Evolutionary conservation across 345 rosid genomes (phyloP).

Genomic region (Camelina sativa): DNA sequence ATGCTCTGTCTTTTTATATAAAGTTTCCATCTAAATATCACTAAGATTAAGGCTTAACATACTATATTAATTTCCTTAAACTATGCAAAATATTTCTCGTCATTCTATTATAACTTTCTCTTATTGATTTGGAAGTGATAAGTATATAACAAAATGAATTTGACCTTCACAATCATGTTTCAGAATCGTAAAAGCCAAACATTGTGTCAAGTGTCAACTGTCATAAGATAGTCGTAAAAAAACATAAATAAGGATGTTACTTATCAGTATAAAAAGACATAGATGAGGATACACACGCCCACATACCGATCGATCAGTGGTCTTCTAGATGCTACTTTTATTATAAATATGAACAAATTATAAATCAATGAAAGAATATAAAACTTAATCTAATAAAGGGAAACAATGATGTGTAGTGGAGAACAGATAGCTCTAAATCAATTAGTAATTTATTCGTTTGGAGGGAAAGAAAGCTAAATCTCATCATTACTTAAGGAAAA

Average conservation of each 20-base stretch:
- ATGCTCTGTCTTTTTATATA: constrained; percentile 15
- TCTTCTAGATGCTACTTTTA: constrained; percentile 36
- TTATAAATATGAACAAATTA: neutral
- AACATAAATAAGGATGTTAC: neutral
- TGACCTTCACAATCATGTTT: neutral
- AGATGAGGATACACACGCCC: constrained; percentile 15
- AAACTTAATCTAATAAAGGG: constrained; percentile 28
- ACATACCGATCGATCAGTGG: constrained; percentile 8
- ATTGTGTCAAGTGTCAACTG: neutral
- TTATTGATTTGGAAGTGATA: neutral
- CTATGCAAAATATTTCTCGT: neutral
- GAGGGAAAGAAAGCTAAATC: constrained; percentile 39
- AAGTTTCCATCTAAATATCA: neutral
- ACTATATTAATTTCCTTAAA: constrained; percentile 29
- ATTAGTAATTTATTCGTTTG: constrained; percentile 22
- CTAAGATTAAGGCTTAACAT: constrained; percentile 34
- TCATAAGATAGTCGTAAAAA: neutral
- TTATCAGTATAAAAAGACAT: neutral
- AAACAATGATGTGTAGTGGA: constrained; percentile 36
- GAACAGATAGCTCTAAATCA: constrained; percentile 26
- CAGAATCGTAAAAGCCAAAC: neutral
- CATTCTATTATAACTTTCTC: neutral
- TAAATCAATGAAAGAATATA: constrained; percentile 1
- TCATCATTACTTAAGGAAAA: constrained; percentile 44
- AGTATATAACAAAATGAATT: neutral